Percentiles rank a stretch among this genome's conserved stretches.
Evolutionary conservation across 129 eudicot species (phyloP).

Genomic region (sunflower (Helianthus annuus)): HanXRQr2.0-SUNRISE NC_035444.2:41876657-41877156

Average conservation of each 20-base stretch:
- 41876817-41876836: constrained; percentile 58
- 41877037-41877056: constrained; percentile 41
- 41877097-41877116: neutral
- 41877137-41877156: neutral
- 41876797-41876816: constrained; percentile 33
- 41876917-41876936: constrained; percentile 39
- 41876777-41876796: constrained; percentile 39
- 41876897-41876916: constrained; percentile 38
- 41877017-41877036: constrained; percentile 38
- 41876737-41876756: constrained; percentile 75
- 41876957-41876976: constrained; percentile 16
- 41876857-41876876: constrained; percentile 86
- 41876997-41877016: constrained; percentile 38
- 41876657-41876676: neutral
- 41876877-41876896: constrained; percentile 85
- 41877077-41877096: constrained; percentile 36
- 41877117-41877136: neutral
- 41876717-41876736: constrained; percentile 93
- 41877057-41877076: constrained; percentile 36
- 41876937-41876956: constrained; percentile 1
- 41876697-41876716: constrained; percentile 63
- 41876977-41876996: constrained; percentile 6
- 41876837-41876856: constrained; percentile 81
- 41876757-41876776: constrained; percentile 43
- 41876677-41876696: constrained; percentile 16